These are phyloP conservation scores for Macrocybe gigantea DNA, from an alignment of 768 basidiomycete genomes.

Conservation along the genomic window DNA sequence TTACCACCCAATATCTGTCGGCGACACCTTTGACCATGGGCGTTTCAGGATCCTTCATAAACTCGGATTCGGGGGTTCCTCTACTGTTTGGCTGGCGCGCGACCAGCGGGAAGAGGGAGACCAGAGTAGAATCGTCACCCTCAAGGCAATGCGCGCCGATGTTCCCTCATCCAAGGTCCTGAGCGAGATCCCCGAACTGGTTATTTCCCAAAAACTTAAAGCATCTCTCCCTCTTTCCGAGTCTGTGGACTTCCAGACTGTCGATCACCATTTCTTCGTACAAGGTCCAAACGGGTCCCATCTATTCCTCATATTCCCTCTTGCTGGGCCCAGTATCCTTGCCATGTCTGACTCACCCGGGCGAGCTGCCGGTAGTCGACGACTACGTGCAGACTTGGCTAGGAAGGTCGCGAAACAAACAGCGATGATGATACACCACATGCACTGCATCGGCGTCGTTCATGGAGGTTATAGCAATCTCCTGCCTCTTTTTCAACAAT, in stretches of 20 bases:
- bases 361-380: slow-evolving; percentile 19
- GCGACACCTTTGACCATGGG: slow-evolving; percentile 39
- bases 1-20: slow-evolving; percentile 44
- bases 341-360: slow-evolving; percentile 26
- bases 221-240: slow-evolving; percentile 22
- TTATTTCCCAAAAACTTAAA: slow-evolving; percentile 28
- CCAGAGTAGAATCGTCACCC: slow-evolving; percentile 18
- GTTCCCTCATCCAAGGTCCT: slow-evolving; percentile 18
- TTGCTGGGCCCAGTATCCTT: slow-evolving; percentile 35
- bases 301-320: slow-evolving; percentile 39
- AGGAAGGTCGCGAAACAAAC: slow-evolving; percentile 28
- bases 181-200: slow-evolving; percentile 18
- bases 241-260: slow-evolving; percentile 16
- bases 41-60: slow-evolving; percentile 45
- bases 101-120: slow-evolving; percentile 15
- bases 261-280: slow-evolving; percentile 40
- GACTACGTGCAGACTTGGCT: slow-evolving; percentile 27
- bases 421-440: slow-evolving; percentile 15
- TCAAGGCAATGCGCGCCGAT: slow-evolving; percentile 31
- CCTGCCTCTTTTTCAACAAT: not conserved
- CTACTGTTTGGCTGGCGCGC: slow-evolving; percentile 32
- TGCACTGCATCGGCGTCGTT: slow-evolving; percentile 26
- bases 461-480: slow-evolving; percentile 28
- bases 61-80: slow-evolving; percentile 36
- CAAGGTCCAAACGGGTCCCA: slow-evolving; percentile 47